These are phyloP conservation scores for Quercus lobata DNA, from an alignment of 331 rosid species.

Conservation along the genomic window DNA sequence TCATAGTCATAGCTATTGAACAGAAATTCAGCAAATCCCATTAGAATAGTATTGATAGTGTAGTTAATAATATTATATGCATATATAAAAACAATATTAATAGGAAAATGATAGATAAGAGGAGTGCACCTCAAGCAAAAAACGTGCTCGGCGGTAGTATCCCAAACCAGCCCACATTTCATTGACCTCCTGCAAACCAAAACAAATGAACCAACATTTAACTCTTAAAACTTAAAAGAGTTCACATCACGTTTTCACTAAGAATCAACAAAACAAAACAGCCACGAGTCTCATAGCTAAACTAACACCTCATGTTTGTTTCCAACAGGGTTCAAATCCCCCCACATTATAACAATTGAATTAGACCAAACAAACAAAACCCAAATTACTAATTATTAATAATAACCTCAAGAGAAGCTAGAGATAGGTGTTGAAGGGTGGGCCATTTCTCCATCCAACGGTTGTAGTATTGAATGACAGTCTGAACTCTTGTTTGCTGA, in stretches of 20 bases:
- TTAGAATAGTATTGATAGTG: too few relatives aligned
- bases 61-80: too few relatives aligned
- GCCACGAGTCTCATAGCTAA: too few relatives aligned
- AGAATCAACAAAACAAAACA: background rate
- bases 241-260: background rate
- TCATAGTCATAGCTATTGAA: too few relatives aligned
- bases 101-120: too few relatives aligned
- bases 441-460: conserved; percentile 93
- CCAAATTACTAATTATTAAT: too few relatives aligned
- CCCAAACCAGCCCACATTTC: conserved; percentile 97
- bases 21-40: too few relatives aligned
- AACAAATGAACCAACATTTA: background rate
- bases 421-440: conserved; percentile 61
- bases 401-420: conserved; percentile 79
- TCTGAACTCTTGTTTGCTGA: conserved; percentile 87
- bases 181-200: conserved; percentile 68
- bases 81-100: too few relatives aligned
- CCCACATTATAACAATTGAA: too few relatives aligned
- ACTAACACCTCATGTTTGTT: too few relatives aligned
- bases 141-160: conserved; percentile 91
- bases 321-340: too few relatives aligned
- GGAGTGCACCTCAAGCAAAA: conserved; percentile 71
- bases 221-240: background rate
- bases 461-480: conserved; percentile 64
- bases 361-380: too few relatives aligned